Evolutionary conservation across 148 eudicot genomes (phyloP).

Genomic region (Agrostemma githago): DNA sequence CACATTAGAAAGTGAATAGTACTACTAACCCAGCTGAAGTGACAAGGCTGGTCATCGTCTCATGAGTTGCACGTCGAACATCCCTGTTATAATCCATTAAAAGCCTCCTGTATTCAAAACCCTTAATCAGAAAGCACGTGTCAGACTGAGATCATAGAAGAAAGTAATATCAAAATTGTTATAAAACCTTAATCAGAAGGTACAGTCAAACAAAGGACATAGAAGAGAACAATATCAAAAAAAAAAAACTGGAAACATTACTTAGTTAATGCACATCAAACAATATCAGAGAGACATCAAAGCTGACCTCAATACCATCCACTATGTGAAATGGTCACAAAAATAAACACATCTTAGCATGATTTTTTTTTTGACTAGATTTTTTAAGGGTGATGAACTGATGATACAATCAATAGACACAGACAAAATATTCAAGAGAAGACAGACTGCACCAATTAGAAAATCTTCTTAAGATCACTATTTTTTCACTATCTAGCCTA

Average conservation of each 20-base stretch:
- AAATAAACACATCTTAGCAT: background rate
- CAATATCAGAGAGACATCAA: background rate
- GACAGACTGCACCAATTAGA: background rate
- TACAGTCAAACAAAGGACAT: background rate
- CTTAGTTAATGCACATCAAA: background rate
- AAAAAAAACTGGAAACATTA: background rate
- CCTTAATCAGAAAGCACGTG: slow-evolving; percentile 35
- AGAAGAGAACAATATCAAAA: background rate
- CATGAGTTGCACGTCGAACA: slow-evolving; percentile 90
- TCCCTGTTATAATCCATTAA: slow-evolving; percentile 89
- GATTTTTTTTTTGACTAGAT: background rate
- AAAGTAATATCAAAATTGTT: slow-evolving; percentile 7
- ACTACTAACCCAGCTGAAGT: slow-evolving; percentile 53
- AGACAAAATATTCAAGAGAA: background rate
- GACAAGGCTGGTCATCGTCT: slow-evolving; percentile 76
- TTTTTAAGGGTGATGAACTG: background rate
- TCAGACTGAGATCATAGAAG: slow-evolving; percentile 8
- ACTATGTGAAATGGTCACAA: background rate
- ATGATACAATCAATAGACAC: background rate
- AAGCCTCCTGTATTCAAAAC: slow-evolving; percentile 90
- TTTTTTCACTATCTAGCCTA: background rate
- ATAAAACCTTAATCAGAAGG: background rate
- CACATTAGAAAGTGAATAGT: slow-evolving; percentile 13
- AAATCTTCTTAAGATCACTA: too few species aligned
- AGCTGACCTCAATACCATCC: background rate